Evolutionary conservation across 2,329 filamentous ascomycete species (phyloP).

Genomic region (Cadophora sp.): DNA sequence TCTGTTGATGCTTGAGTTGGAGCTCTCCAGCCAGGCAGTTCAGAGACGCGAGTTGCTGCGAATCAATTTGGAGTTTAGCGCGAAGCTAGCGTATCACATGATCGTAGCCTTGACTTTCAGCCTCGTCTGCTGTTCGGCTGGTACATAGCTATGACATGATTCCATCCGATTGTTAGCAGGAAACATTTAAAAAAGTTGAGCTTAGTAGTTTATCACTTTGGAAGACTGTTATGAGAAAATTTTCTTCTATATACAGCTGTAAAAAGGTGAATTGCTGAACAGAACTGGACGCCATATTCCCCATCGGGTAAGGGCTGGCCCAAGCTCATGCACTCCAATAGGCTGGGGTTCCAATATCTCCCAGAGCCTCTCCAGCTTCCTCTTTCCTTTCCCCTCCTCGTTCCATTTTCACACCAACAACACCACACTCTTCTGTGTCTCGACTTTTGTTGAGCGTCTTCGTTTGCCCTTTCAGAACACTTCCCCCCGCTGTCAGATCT

Average conservation of each 20-base stretch:
- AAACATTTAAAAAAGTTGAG: background rate
- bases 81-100: slow-evolving; percentile 22
- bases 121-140: background rate
- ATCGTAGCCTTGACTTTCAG: slow-evolving; percentile 20
- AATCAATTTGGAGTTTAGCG: slow-evolving; percentile 25
- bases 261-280: background rate
- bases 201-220: background rate
- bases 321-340: slow-evolving; percentile 11
- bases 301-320: background rate
- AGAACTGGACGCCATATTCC: background rate
- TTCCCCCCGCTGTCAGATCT: background rate
- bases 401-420: slow-evolving; percentile 17
- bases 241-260: background rate
- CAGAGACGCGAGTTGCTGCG: slow-evolving; percentile 14
- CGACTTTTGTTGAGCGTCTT: background rate
- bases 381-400: slow-evolving; percentile 5
- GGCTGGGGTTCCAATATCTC: background rate
- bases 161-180: background rate
- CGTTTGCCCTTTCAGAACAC: background rate
- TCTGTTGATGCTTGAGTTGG: slow-evolving; percentile 27
- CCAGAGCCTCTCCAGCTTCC: slow-evolving; percentile 10
- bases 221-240: background rate
- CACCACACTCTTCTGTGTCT: slow-evolving; percentile 1
- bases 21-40: slow-evolving; percentile 28
- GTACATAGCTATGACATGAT: background rate